phyloP scores from a whole-genome alignment of 2,329 filamentous ascomycete species.

The Fusarium tanahbumbuense region DNA sequence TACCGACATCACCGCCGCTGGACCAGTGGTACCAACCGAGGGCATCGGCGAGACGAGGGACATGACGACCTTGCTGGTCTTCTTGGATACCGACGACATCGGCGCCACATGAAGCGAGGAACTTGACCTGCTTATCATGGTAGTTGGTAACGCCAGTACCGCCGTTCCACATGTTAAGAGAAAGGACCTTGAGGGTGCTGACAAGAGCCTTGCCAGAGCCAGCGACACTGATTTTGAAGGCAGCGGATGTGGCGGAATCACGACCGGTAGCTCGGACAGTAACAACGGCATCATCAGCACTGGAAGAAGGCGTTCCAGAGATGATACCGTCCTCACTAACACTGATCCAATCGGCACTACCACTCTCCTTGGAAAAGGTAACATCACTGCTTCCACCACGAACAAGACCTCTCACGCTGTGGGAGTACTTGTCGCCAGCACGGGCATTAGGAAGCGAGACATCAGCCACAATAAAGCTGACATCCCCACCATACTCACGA shows the following conservation, averaged over 20 bases:
- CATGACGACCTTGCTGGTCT: conserved; percentile 46
- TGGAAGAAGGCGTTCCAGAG: conserved; percentile 50
- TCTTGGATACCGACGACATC: conserved; percentile 57
- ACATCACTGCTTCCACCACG: conserved; percentile 42
- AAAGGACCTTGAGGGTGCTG: conserved; percentile 51
- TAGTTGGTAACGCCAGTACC: conserved; percentile 52
- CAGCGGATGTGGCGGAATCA: conserved; percentile 43
- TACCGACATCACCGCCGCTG: conserved; percentile 47
- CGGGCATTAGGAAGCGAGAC: conserved; percentile 54
- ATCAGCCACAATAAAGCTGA: conserved; percentile 48
- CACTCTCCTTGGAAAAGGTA: conserved; percentile 45
- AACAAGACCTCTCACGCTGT: conserved; percentile 50
- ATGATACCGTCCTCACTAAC: conserved; percentile 50
- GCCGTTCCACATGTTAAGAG: conserved; percentile 56
- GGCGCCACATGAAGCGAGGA: conserved; percentile 48
- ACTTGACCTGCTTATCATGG: conserved; percentile 54
- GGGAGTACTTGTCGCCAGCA: conserved; percentile 49
- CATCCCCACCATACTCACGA: conserved; percentile 26
- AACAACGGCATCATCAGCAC: conserved; percentile 36
- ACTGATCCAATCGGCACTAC: conserved; percentile 49
- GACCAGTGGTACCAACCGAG: conserved; percentile 56
- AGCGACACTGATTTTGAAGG: conserved; percentile 50
- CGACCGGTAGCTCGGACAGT: conserved; percentile 47
- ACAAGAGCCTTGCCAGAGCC: conserved; percentile 47
- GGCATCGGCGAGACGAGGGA: conserved; percentile 51